Evolutionary conservation across 441 rosid genomes (phyloP), one percentile per base, ranked within the genome.

Genomic region (Hura crepitans): DNA sequence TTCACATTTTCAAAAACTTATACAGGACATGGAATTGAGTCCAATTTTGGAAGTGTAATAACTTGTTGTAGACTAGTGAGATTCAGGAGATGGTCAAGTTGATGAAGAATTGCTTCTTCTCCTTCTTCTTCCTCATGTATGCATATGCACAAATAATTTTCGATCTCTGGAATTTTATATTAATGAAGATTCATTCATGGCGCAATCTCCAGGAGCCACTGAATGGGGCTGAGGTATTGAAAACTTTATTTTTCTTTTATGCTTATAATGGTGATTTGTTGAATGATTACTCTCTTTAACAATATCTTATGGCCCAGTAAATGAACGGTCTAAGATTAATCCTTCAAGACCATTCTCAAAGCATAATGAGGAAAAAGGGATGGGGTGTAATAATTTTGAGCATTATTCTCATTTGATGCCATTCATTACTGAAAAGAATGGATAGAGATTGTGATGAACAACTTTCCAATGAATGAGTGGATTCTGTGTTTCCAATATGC

Each of bases 331-430:
- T 33, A 65, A 49, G 51, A 27, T 25, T 14, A 25, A 23, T 62
- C 23, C 18, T 31, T 43, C 18, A 14, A 20, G 37, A 60, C 33
- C 31, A 66, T 33, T 28, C 33, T 30, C 39, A 45, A 46, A 64
- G 68, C 30, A 65, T 65, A 46, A 18, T 18, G 45, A 35, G 7
- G 25, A 20, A 65, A 65, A 27, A 9, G 39, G 14, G 20, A 54
- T 23, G 22, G 23, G 59, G 14, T 25, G 61, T 56, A 27, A 56
- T 56, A 56, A 56, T 56, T 6, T 6, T 3, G 17, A 56, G 37
- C 37, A 56, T 56, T 56, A 62, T 42, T 62, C 66, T 42, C 33
- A 14, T 39, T 27, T 56, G 63, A 56, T 68, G 64, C 64, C 63
- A 55, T 64, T 65, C 22, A 15, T 11, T 51, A 18, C 18, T 6